Percentiles rank a stretch among this genome's conserved stretches.
Conservation (phyloP, 2,329 filamentous ascomycete genomes). For the Trichoderma koningiopsis region DNA sequence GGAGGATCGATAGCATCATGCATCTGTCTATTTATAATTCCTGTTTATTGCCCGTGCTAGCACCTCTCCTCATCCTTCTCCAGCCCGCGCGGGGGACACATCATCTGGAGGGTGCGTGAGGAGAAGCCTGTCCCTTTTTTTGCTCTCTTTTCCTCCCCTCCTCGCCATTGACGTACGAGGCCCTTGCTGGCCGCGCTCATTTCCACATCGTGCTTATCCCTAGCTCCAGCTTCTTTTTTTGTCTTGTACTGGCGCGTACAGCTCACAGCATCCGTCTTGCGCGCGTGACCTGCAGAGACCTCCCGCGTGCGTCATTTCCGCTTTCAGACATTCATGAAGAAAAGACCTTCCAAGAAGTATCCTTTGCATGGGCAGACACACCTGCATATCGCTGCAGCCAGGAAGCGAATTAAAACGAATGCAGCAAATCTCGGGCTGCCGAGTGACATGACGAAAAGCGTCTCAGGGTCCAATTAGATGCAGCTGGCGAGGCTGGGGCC, state of each 20-base stretch:
- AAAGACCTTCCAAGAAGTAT: not conserved
- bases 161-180: constrained; percentile 1
- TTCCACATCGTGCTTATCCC: not conserved
- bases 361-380: not conserved
- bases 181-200: not conserved
- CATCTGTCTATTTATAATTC: constrained; percentile 10
- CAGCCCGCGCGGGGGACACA: not conserved
- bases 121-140: not conserved
- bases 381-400: not conserved
- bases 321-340: constrained; percentile 2
- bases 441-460: constrained; percentile 11
- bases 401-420: not conserved
- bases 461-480: constrained; percentile 19
- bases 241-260: not conserved
- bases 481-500: not conserved
- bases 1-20: constrained; percentile 9
- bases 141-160: not conserved
- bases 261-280: not conserved
- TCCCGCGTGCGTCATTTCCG: constrained; percentile 21
- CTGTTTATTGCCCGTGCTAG: not conserved
- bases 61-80: not conserved
- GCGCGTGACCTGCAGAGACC: not conserved
- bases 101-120: not conserved
- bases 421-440: constrained; percentile 1
- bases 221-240: not conserved